A percentile compares a stretch with the other conserved stretches of the same genome.
These are phyloP conservation scores for Talaromyces islandicus DNA, from an alignment of 2,329 filamentous ascomycete species.

Conservation along the genomic window DNA sequence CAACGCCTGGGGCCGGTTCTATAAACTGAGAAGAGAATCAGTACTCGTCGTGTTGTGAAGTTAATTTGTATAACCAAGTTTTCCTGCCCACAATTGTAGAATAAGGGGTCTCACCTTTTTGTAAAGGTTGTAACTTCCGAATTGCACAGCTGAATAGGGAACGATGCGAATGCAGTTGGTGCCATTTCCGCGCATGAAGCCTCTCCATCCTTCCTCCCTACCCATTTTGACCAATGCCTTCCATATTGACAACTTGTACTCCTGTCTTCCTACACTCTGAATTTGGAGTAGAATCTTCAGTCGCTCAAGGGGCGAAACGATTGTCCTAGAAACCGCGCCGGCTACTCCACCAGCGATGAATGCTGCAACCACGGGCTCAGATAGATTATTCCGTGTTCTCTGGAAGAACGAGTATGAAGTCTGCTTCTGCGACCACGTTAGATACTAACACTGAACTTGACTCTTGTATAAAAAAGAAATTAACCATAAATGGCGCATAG, in stretches of 20 bases:
- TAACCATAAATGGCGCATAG: neutral
- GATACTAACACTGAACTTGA: neutral
- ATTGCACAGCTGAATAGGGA: conserved; percentile 96
- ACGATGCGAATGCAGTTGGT: conserved; percentile 98
- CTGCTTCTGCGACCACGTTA: conserved; percentile 4
- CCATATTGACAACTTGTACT: conserved; percentile 87
- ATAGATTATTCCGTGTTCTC: conserved; percentile 43
- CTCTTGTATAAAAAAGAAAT: neutral
- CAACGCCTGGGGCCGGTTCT: conserved; percentile 66
- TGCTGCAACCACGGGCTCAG: conserved; percentile 80
- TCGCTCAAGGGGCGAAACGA: conserved; percentile 91
- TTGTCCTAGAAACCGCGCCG: conserved; percentile 93
- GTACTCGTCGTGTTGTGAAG: neutral
- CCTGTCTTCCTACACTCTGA: conserved; percentile 80
- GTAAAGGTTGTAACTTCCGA: conserved; percentile 97
- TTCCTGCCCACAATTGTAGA: neutral
- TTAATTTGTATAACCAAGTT: neutral
- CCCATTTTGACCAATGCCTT: conserved; percentile 93
- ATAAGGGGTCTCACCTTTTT: conserved; percentile 59
- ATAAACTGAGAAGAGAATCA: conserved; percentile 55
- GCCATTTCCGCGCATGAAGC: conserved; percentile 96
- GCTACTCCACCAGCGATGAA: conserved; percentile 93
- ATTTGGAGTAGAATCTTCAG: conserved; percentile 98
- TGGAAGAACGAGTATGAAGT: conserved; percentile 16
- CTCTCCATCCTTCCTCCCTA: conserved; percentile 91